These are phyloP conservation scores for Solanum sitiens DNA, from an alignment of 257 asterid genomes.

Conservation along the genomic window DNA sequence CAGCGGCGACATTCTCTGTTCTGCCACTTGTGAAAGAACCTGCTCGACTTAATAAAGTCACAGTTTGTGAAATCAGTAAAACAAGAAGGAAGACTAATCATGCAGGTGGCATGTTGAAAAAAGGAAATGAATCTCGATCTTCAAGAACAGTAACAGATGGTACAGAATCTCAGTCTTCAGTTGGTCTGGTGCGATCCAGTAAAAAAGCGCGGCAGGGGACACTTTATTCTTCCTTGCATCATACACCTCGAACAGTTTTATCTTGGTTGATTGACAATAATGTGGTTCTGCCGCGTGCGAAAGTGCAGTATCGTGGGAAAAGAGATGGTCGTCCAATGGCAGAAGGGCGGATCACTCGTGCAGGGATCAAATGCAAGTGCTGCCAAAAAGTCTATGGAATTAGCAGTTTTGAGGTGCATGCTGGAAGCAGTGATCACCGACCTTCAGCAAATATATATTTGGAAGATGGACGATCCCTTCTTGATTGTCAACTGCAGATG, in stretches of 20 bases:
- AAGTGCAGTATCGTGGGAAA: constrained; percentile 37
- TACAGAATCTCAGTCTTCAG: constrained; percentile 21
- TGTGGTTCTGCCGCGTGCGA: constrained; percentile 43
- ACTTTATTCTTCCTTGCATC: constrained; percentile 28
- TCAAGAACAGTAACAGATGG: constrained; percentile 12
- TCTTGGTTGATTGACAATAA: constrained; percentile 69
- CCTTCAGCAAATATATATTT: constrained; percentile 46
- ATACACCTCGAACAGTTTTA: constrained; percentile 48
- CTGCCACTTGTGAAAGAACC: constrained; percentile 11
- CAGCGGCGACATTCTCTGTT: background rate
- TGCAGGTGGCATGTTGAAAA: constrained; percentile 16
- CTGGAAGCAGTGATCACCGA: constrained; percentile 32
- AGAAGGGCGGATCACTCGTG: constrained; percentile 56
- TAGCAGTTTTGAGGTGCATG: constrained; percentile 47
- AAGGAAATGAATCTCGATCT: constrained; percentile 12
- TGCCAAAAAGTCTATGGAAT: constrained; percentile 38
- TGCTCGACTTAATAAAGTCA: constrained; percentile 12
- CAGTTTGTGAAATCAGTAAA: constrained; percentile 2
- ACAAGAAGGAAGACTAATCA: constrained; percentile 18
- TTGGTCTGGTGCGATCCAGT: constrained; percentile 26
- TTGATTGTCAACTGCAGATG: constrained; percentile 48
- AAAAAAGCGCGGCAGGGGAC: constrained; percentile 32
- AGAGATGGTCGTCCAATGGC: constrained; percentile 12
- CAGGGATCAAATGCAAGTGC: constrained; percentile 66
- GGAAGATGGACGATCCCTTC: constrained; percentile 62